Percentiles rank a stretch among this genome's conserved stretches.
Conservation (phyloP, 2,329 filamentous ascomycete species). For the Sphaerulina musiva region DNA sequence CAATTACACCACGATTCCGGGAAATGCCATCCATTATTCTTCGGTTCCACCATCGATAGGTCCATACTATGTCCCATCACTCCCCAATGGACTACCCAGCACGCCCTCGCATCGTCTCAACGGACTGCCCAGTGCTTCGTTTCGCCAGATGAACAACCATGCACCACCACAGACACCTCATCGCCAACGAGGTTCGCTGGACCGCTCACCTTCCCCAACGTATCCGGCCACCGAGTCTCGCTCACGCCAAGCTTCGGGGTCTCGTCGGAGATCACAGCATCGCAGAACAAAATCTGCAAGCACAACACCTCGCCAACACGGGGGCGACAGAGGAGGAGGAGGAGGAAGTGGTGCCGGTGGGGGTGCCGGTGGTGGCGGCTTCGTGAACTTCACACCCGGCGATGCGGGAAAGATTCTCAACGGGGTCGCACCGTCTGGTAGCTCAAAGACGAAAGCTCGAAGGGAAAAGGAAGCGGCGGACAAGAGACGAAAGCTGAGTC, state of each 20-base stretch:
- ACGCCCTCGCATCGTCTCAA: slow-evolving; percentile 11
- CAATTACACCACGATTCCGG: slow-evolving; percentile 14
- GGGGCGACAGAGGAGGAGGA: slow-evolving; percentile 36
- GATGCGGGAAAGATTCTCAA: slow-evolving; percentile 75
- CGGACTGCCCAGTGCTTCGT: neutral
- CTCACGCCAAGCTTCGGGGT: slow-evolving; percentile 19
- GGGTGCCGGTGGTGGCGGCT: slow-evolving; percentile 42
- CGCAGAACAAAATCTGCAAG: slow-evolving; percentile 28
- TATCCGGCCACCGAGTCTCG: slow-evolving; percentile 25
- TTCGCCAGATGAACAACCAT: slow-evolving; percentile 3
- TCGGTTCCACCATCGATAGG: slow-evolving; percentile 11
- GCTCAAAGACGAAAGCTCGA: slow-evolving; percentile 87
- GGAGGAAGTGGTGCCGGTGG: no score
- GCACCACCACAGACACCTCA: slow-evolving; percentile 22
- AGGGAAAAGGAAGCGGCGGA: slow-evolving; percentile 83
- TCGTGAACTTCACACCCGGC: slow-evolving; percentile 83
- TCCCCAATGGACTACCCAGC: slow-evolving; percentile 24
- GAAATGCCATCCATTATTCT: slow-evolving; percentile 13
- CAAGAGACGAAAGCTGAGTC: slow-evolving; percentile 60
- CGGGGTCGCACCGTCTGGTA: slow-evolving; percentile 86
- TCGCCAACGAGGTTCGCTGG: slow-evolving; percentile 16
- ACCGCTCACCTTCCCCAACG: slow-evolving; percentile 20
- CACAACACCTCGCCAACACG: slow-evolving; percentile 25
- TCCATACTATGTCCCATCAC: slow-evolving; percentile 21
- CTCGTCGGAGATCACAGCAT: slow-evolving; percentile 21